Conservation (phyloP, 2,329 filamentous ascomycete genomes). For the Claviceps sorghi region DNA sequence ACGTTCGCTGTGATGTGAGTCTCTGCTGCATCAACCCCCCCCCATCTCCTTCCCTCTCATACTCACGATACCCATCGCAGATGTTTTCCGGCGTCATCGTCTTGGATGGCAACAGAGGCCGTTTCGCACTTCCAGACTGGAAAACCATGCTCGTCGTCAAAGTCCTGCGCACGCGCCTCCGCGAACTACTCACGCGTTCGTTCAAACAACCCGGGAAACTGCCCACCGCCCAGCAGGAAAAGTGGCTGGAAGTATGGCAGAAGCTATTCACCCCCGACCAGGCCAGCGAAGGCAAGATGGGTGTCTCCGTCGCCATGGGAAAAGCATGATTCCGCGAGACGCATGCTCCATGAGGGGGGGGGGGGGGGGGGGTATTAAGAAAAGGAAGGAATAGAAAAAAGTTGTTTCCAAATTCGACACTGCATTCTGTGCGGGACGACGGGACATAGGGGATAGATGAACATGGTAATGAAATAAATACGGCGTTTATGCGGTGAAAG, state of each 20-base stretch:
- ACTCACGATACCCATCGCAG: slow-evolving; percentile 22
- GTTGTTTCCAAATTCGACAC: no score
- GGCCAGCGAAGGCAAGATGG: slow-evolving; percentile 19
- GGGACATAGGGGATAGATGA: no score
- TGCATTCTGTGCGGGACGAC: no score
- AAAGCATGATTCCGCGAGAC: slow-evolving; percentile 13
- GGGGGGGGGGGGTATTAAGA: no score
- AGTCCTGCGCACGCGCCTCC: slow-evolving; percentile 54
- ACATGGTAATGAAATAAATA: no score
- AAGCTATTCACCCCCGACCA: slow-evolving; percentile 46
- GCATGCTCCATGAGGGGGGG: no score
- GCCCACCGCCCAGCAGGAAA: slow-evolving; percentile 51
- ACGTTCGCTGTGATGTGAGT: slow-evolving; percentile 68
- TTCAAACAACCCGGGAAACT: slow-evolving; percentile 55
- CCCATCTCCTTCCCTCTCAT: background rate
- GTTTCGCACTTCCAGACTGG: slow-evolving; percentile 78
- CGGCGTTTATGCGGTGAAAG: no score
- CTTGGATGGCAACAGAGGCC: slow-evolving; percentile 73
- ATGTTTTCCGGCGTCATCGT: slow-evolving; percentile 78
- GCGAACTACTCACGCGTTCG: slow-evolving; percentile 56
- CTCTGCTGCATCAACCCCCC: background rate
- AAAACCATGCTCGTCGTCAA: slow-evolving; percentile 85
- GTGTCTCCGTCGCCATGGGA: slow-evolving; percentile 11
- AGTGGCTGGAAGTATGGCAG: slow-evolving; percentile 64
- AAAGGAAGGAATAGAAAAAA: no score